Conservation (phyloP, 2,329 filamentous ascomycete genomes). For the Hypoxylon sp. region DNA sequence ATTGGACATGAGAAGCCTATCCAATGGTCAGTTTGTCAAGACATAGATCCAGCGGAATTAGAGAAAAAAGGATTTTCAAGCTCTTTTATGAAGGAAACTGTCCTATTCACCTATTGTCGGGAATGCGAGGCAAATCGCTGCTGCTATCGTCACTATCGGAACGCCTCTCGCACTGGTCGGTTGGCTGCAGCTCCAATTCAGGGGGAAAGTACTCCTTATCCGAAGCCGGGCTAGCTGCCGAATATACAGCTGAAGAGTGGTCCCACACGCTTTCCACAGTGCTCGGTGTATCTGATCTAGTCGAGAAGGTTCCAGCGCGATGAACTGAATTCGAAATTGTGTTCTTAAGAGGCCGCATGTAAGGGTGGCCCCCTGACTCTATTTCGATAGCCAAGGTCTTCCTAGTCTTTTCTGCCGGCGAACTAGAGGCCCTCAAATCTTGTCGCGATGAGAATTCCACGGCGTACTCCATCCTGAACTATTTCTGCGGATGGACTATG, state of each 20-base stretch:
- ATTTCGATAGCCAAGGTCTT: not conserved
- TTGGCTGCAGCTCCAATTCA: constrained; percentile 3
- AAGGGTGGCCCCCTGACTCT: not conserved
- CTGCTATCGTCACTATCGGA: constrained; percentile 1
- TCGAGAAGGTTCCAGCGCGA: not conserved
- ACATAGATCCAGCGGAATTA: no score
- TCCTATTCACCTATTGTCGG: not conserved
- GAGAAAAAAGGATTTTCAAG: no score
- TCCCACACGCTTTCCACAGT: constrained; percentile 17
- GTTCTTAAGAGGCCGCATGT: constrained; percentile 1
- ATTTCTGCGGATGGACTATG: not conserved
- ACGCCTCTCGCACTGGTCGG: constrained; percentile 2
- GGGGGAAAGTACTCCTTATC: constrained; percentile 1
- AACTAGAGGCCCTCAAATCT: not conserved
- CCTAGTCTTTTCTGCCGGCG: not conserved
- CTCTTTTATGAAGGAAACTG: not conserved
- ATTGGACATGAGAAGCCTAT: not conserved
- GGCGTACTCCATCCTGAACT: not conserved
- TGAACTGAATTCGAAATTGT: not conserved
- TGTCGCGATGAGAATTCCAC: constrained; percentile 3
- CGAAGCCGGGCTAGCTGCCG: constrained; percentile 11
- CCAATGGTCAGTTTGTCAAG: no score
- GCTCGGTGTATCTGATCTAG: constrained; percentile 21
- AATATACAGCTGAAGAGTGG: constrained; percentile 7
- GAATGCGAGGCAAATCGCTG: not conserved